Base-by-base conservation (phyloP, 1,139 yeast genomes). In the Sugiyamaella neomexicana region DNA sequence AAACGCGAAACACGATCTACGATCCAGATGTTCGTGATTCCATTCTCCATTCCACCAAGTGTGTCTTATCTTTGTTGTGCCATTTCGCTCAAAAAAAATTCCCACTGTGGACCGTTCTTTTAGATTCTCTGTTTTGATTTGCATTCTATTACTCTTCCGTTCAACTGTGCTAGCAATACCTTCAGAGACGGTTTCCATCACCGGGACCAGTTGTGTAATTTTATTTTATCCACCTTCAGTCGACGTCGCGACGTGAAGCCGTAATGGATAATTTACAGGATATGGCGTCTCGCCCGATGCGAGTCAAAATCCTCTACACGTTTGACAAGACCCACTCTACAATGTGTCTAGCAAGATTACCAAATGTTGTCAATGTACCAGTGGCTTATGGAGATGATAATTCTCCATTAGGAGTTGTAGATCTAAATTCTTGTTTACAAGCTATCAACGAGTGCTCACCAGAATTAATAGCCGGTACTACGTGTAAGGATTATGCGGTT, bases 261-360 rank as follows among this genome's bases (percentile, higher is more conserved):
- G 37, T 17, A 12, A 53, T 53, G 55, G 55, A 53, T 44, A 50
- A 44, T 37, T 44, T 53, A 50, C 55, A 53, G 27, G 54, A 52
- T 25, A 45, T 55, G 55, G 49, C 61, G 17, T 53, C 59, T 50
- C 59, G 63, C 48, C 56, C 60, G n/a, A 60, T 59, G 61, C 58
- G 57, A 46, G 68, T 72, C 50, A 73, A 73, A 58, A 65, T 72
- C 44, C 61, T 70, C 9, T 72, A 72, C 63, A 68, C 74, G 6
- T 67, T 71, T 50, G 72, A 68, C 56, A 62, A 63, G 52, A 57
- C 61, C 10, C 68, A 65, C 46, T 43, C 60, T 37, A 68, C 65
- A 31, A 59, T 65, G 44, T 72, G 69, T 53, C 59, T 72, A 37
- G 74, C 74, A n/a, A 59, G 70, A 32, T 53, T 65, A 9, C 45